Conservation (phyloP, 2,329 filamentous ascomycete species). For the Pseudocercospora crystallina region DNA sequence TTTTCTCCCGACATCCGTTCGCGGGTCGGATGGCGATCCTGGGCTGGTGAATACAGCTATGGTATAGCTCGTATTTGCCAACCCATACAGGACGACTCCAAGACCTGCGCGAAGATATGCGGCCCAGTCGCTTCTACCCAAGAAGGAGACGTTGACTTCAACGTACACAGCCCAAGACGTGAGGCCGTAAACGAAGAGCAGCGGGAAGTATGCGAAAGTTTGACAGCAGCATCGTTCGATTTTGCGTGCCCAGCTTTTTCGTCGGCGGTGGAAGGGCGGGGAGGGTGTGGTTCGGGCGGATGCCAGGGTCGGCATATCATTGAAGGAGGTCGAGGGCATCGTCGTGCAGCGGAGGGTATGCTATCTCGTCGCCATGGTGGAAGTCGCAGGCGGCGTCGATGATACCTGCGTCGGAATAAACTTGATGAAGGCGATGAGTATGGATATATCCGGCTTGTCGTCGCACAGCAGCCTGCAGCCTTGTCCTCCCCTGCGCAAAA, state of each 20-base stretch:
- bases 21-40: slow-evolving; percentile 59
- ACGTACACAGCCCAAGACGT: slow-evolving; percentile 96
- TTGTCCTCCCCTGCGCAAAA: no score
- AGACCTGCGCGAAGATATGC: slow-evolving; percentile 49
- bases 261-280: slow-evolving; percentile 33
- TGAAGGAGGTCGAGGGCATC: slow-evolving; percentile 25
- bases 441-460: no score
- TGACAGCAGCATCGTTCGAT: slow-evolving; percentile 83
- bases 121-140: slow-evolving; percentile 13
- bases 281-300: slow-evolving; percentile 20
- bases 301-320: slow-evolving; percentile 30
- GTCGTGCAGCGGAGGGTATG: neutral
- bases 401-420: no score
- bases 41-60: slow-evolving; percentile 90
- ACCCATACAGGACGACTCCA: slow-evolving; percentile 69
- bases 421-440: no score
- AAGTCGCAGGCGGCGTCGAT: no score
- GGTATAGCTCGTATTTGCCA: slow-evolving; percentile 88
- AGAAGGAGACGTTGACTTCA: slow-evolving; percentile 59
- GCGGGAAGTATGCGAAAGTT: slow-evolving; percentile 34
- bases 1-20: slow-evolving; percentile 6
- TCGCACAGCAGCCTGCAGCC: no score
- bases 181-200: slow-evolving; percentile 44
- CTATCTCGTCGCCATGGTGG: no score
- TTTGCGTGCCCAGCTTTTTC: slow-evolving; percentile 60